Base-by-base conservation (phyloP, 2,329 filamentous ascomycete genomes). In the Pyrenochaeta sp. region DNA sequence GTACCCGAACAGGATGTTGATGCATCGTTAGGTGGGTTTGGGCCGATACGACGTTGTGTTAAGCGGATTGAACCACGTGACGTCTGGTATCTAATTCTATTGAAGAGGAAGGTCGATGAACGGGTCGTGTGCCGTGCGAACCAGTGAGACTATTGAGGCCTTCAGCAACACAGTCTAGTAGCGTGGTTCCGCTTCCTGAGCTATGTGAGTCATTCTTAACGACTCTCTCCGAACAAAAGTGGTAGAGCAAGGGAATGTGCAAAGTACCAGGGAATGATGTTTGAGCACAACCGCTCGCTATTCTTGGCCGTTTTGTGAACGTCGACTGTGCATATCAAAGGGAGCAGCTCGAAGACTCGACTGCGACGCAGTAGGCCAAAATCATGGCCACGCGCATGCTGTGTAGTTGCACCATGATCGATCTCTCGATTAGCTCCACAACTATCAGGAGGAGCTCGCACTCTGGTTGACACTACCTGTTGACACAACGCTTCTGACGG, bases 401-500 rank as follows among this genome's bases (percentile, higher is more conserved):
- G 22, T 19, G 43, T 22, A 43, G 28, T 39, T 27, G 47, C 48
- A 61, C 56, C 34, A 45, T 52, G 44, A 58, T 50, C 28, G n/a
- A 36, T 40, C 27, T 32, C 44, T 37, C 40, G 40, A 39, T 8
- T 19, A 8, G 47, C 15, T 24, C 47, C 47, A 28, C 44, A 47
- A 34, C 22, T 37, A 59, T 36, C 47, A 55, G 60, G 56, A 50
- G 12, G 12, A 59, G 53, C 62, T 54, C 59, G 62, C 42, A 24
- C 36, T 24, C 9, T 59, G 13, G 40, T 48, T 7, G 45, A 52
- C 45, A 46, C 50, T 54, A 56, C 54, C 13, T 12, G 37, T 49
- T 5, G 45, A 54, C 43, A 45, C 50, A 53, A 58, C 54, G 52
- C 47, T 22, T 60, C 55, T 62, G 56, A 67, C 58, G 52, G 54